Base-by-base conservation (phyloP, 2,329 filamentous ascomycete species). In the Fusarium chaquense region DNA sequence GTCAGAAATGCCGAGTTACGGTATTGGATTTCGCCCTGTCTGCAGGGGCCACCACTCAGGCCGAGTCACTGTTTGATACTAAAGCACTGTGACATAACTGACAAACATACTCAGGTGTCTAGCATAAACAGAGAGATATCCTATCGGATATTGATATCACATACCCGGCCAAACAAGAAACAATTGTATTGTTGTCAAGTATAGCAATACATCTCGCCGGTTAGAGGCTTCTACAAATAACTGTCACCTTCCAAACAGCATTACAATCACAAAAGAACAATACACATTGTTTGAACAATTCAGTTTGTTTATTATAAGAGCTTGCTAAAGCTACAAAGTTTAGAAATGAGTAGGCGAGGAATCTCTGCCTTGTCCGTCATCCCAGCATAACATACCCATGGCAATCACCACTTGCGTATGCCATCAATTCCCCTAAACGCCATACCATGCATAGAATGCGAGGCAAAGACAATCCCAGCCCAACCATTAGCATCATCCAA, bases 401-500 rank as follows among this genome's bases (percentile, higher is more conserved):
- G 59, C 70, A 63, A 45, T 62, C 55, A 43, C 41, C 59, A 61
- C 63, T 54, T 52, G 47, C 56, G 61, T 72, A 61, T 71, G 67
- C 56, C 62, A 18, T 60, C 50, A 51, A 71, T 67, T 53, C 59
- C 64, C 62, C 65, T 65, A 68, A 76, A 76, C 73, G 75, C 75
- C 73, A 62, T 69, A 72, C 68, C 62, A 75, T 75, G 73, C 69
- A 62, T 69, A 73, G 65, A 57, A 73, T 73, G 73, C 71, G 72
- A 74, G 72, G 69, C 62, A 72, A 72, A 70, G 58, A 65, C 45
- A 75, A 63, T 53, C 45, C 62, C 60, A 61, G 45, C 59, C 38
- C 59, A 51, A 54, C 47, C 58, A 55, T 58, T 54, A 63, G 54
- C 47, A 44, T 71, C 67, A 70, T 68, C 67, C 67, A 70, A 68